A percentile compares a stretch with the other conserved stretches of the same genome.
These are phyloP conservation scores for Mycosphaerella sp. DNA, from an alignment of 2,329 filamentous ascomycete genomes.

Conservation along the genomic window DNA sequence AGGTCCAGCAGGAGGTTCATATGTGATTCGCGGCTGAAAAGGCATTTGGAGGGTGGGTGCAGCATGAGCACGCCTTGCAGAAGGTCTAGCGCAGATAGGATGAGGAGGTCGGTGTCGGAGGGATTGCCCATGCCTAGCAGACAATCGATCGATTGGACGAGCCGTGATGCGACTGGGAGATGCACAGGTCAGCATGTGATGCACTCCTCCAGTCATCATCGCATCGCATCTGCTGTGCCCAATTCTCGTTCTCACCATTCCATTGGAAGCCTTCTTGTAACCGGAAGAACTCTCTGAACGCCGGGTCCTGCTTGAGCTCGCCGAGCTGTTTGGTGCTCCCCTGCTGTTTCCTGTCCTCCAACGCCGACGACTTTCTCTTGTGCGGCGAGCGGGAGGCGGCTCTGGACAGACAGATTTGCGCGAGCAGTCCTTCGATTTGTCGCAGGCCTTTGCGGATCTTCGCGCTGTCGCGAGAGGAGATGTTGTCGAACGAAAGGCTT, in stretches of 20 bases:
- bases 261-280: constrained; percentile 96
- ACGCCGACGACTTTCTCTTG: constrained; percentile 38
- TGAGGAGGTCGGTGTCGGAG: constrained; percentile 79
- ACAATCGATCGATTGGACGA: constrained; percentile 79
- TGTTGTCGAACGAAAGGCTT: constrained; percentile 90
- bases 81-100: constrained; percentile 79
- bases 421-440: constrained; percentile 88
- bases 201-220: neutral
- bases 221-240: neutral
- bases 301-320: constrained; percentile 72
- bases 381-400: constrained; percentile 31
- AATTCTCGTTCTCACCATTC: constrained; percentile 68
- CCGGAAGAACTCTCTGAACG: constrained; percentile 93
- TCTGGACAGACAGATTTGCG: constrained; percentile 79
- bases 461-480: constrained; percentile 81
- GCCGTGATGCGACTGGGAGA: constrained; percentile 64
- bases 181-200: constrained; percentile 9
- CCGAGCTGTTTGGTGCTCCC: constrained; percentile 53
- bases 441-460: constrained; percentile 92
- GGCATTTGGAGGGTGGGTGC: constrained; percentile 78
- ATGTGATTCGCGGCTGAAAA: constrained; percentile 83
- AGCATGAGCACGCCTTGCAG: constrained; percentile 83
- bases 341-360: constrained; percentile 25
- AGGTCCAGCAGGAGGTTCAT: constrained; percentile 98
- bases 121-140: constrained; percentile 75